phyloP scores from a whole-genome alignment of 345 rosid species.

The Moringa oleifera region DNA sequence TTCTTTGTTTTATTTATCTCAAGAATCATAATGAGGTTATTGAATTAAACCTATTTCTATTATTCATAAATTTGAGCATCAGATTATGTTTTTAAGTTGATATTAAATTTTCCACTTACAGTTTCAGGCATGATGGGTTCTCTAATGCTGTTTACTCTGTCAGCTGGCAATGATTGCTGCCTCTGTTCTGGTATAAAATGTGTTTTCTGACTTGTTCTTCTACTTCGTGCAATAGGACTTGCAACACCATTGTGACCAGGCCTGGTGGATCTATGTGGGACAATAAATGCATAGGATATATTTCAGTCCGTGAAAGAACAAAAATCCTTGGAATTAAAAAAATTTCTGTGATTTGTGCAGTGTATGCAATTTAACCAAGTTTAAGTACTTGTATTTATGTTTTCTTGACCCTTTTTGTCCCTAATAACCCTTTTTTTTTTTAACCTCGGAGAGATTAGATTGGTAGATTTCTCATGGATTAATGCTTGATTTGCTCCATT shows the following conservation, averaged over 20 bases:
- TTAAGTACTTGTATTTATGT: neutral
- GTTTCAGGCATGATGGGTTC: neutral
- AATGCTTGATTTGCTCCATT: neutral
- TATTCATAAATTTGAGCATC: neutral
- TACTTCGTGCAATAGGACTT: conserved; percentile 57
- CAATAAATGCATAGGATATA: conserved; percentile 24
- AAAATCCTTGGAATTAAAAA: conserved; percentile 1
- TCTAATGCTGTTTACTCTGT: neutral
- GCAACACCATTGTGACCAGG: conserved; percentile 83
- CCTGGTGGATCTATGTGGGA: conserved; percentile 39
- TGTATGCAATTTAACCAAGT: neutral
- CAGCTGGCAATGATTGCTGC: conserved; percentile 7
- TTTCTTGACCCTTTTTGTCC: neutral
- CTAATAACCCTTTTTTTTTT: neutral
- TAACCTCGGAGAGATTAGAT: neutral
- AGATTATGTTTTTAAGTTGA: conserved; percentile 1
- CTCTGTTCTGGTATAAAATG: neutral
- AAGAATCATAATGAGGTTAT: too few relatives aligned
- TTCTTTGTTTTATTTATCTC: too few relatives aligned
- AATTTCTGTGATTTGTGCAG: conserved; percentile 12
- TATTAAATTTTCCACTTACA: neutral
- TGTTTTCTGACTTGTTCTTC: conserved; percentile 27
- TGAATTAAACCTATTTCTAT: neutral
- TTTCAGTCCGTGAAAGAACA: conserved; percentile 20
- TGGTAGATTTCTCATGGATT: neutral